phyloP scores from a whole-genome alignment of 371 early-diverging fungal genomes.

The Zychaea mexicana region DNA sequence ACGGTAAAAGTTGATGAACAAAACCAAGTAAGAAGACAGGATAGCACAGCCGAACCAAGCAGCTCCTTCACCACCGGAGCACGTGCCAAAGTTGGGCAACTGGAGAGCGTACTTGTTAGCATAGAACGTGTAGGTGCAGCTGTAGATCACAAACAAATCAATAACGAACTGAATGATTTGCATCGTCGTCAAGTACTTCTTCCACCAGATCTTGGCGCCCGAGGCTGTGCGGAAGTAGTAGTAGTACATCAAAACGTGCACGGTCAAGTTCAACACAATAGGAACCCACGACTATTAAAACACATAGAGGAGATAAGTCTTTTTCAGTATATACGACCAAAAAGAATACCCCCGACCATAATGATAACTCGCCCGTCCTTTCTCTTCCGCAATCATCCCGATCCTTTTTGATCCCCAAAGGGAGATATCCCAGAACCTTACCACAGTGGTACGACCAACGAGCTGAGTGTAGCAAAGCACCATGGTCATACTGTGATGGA shows the following conservation, averaged over 20 bases:
- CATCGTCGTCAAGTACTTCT: constrained; percentile 82
- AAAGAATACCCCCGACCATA: not conserved
- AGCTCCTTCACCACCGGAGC: constrained; percentile 74
- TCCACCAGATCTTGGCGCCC: constrained; percentile 87
- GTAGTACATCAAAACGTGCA: constrained; percentile 90
- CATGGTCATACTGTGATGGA: constrained; percentile 88
- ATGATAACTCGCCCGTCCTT: not conserved
- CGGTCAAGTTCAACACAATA: constrained; percentile 79
- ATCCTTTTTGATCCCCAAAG: not conserved
- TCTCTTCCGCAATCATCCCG: not conserved
- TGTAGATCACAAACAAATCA: constrained; percentile 74
- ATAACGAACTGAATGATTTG: constrained; percentile 89
- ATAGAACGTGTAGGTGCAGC: constrained; percentile 74
- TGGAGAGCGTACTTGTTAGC: constrained; percentile 58
- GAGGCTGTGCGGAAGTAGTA: constrained; percentile 87
- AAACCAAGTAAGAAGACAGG: constrained; percentile 75
- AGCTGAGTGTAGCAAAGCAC: constrained; percentile 57
- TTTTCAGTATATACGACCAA: too few relatives aligned
- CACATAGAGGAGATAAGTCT: not conserved
- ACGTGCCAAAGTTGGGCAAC: constrained; percentile 71
- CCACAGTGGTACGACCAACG: constrained; percentile 75
- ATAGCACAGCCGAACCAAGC: constrained; percentile 79
- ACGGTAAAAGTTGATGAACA: constrained; percentile 86
- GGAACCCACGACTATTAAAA: constrained; percentile 61
- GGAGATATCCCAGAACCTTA: constrained; percentile 35